Evolutionary conservation across 106 monocot genomes (phyloP).

Genomic region (Allium sativum): DNA sequence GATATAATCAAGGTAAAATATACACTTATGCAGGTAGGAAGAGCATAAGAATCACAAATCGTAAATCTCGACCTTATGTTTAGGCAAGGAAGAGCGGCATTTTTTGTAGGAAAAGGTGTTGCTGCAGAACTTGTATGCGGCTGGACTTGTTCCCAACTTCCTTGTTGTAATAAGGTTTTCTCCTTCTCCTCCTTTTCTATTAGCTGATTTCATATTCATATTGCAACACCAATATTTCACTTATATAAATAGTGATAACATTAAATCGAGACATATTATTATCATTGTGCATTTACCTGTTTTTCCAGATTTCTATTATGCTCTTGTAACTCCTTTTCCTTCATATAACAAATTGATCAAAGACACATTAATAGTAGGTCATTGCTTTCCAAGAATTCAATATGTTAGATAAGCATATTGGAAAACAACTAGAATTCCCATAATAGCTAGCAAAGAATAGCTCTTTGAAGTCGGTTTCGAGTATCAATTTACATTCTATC

Average conservation of each 20-base stretch:
- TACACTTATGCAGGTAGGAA: not conserved
- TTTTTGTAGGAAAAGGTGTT: not conserved
- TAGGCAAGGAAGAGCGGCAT: not conserved
- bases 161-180: not conserved
- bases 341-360: not conserved
- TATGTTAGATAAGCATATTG: no score
- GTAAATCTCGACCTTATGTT: conserved; percentile 1
- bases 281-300: conserved; percentile 1
- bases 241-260: not conserved
- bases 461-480: no score
- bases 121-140: not conserved
- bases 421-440: no score
- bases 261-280: not conserved
- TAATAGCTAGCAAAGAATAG: no score
- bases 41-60: not conserved
- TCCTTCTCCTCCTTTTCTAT: conserved; percentile 5
- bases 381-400: no score
- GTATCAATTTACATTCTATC: no score
- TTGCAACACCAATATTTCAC: not conserved
- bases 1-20: not conserved
- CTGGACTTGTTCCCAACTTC: not conserved
- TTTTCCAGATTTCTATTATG: conserved; percentile 1
- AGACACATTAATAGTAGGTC: no score
- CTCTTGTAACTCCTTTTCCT: conserved; percentile 2
- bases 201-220: conserved; percentile 3